These are phyloP conservation scores for Clarireedia sp. DNA, from an alignment of 2,329 filamentous ascomycete genomes.

Conservation along the genomic window DNA sequence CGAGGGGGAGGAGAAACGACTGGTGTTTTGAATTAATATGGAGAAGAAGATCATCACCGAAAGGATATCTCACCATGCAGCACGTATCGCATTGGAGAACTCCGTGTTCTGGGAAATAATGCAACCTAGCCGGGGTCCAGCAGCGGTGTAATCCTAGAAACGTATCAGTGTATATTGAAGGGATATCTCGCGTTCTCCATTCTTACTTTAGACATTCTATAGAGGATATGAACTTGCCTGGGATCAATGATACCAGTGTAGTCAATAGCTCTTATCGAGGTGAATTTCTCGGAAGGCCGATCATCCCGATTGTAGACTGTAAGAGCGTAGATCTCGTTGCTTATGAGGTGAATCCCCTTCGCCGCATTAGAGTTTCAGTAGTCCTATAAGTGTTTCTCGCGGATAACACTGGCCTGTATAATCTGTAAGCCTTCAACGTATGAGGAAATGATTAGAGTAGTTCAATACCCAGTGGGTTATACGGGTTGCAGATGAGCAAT, in stretches of 20 bases:
- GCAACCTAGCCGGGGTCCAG: not conserved
- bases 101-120: not conserved
- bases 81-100: not conserved
- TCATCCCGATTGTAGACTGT: conserved; percentile 34
- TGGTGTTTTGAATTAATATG: not conserved
- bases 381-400: conserved; percentile 19
- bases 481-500: not conserved
- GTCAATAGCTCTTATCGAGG: conserved; percentile 42
- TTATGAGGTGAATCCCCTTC: conserved; percentile 38
- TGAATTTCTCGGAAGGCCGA: conserved; percentile 31
- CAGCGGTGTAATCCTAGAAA: not conserved
- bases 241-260: conserved; percentile 37
- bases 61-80: not conserved
- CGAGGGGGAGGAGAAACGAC: not conserved
- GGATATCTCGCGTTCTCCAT: too few species aligned
- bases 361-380: conserved; percentile 35
- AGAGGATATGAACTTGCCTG: conserved; percentile 36
- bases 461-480: conserved; percentile 19
- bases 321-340: conserved; percentile 43
- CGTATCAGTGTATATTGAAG: not conserved
- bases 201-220: conserved; percentile 19
- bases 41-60: not conserved
- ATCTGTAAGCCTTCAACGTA: too few species aligned
- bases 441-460: conserved; percentile 37
- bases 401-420: conserved; percentile 17